Evolutionary conservation across 352 stramenopile genomes (phyloP).

Genomic region (Phytophthora sp.): DNA sequence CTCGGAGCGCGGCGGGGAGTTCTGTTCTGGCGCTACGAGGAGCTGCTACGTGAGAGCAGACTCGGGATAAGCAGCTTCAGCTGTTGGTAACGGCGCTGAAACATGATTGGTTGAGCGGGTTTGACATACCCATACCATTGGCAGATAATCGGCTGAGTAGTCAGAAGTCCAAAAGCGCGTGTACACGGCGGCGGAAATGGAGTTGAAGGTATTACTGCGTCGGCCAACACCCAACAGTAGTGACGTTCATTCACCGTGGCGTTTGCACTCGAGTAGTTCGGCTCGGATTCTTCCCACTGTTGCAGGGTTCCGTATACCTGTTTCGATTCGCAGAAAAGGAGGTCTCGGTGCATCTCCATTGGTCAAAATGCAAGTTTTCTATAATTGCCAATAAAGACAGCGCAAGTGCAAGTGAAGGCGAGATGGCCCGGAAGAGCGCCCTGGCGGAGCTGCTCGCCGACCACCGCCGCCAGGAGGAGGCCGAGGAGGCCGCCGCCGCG

Average conservation of each 20-base stretch:
- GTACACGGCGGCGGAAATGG: background rate
- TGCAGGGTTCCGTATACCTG: constrained; percentile 25
- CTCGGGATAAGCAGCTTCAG: constrained; percentile 1
- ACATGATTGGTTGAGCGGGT: constrained; percentile 1
- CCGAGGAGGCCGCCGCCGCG: background rate
- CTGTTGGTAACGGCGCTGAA: background rate
- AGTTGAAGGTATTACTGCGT: background rate
- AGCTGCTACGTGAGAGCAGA: constrained; percentile 8
- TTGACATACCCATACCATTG: constrained; percentile 1
- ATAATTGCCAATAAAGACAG: constrained; percentile 30
- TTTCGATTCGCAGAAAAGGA: constrained; percentile 25
- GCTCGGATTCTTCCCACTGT: too few relatives aligned
- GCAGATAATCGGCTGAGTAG: constrained; percentile 8
- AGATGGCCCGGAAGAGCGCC: constrained; percentile 38
- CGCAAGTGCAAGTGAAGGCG: constrained; percentile 1
- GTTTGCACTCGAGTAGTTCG: background rate
- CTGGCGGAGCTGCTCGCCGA: constrained; percentile 33
- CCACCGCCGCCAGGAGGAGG: constrained; percentile 30
- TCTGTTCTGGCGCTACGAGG: constrained; percentile 11
- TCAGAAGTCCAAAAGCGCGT: constrained; percentile 21
- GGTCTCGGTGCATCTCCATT: background rate
- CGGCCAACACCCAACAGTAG: background rate
- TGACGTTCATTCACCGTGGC: background rate
- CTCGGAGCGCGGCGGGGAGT: background rate
- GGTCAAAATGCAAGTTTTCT: constrained; percentile 12